Base-by-base conservation (phyloP, 768 basidiomycete species). In the Rhizopogon sp. region DNA sequence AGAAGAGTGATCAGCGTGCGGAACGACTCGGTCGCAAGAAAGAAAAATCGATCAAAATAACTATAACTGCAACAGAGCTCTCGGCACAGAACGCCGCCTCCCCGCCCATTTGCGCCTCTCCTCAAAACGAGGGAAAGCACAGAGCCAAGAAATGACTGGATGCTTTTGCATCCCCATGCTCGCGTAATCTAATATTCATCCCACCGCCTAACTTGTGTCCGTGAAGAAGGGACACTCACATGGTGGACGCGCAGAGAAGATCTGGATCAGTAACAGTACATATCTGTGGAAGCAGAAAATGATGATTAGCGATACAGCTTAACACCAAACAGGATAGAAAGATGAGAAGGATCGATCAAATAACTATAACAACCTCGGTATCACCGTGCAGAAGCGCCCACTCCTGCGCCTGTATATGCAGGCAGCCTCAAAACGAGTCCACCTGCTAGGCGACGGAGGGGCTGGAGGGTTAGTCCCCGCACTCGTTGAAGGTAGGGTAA, bases 381-480 rank as follows among this genome's bases (percentile, higher is more conserved):
- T 71, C 68, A 69, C 65, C 52, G 65, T 61, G 58, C 60, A 60
- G 69, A 71, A 69, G 64, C 68, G 69, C 55, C 68, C 58, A 62
- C 68, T n/a, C 65, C 69, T 60, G 55, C 68, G 50, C 62, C 69
- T 64, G 58, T 70, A 70, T 66, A 52, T 70, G 62, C 68, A 71
- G 58, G 60, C 62, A 69, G 17, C 59, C 67, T 64, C 68, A 70
- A 60, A 55, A 70, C 69, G 68, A 71, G 68, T 5, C 53, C 60
- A 51, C 59, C 66, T 64, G 68, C 68, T 71, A 64, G 60, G 68
- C 61, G 66, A 70, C 57, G 66, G 55, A 66, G 67, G 61, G 70
- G 63, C 69, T 70, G 68, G 68, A 70, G 60, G 39, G 56, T 14
- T 56, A 53, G 65, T 71, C 68, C 68, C 68, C 61, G 43, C 60